Conservation (phyloP, 2,329 filamentous ascomycete species). For the Monosporascus sp. region DNA sequence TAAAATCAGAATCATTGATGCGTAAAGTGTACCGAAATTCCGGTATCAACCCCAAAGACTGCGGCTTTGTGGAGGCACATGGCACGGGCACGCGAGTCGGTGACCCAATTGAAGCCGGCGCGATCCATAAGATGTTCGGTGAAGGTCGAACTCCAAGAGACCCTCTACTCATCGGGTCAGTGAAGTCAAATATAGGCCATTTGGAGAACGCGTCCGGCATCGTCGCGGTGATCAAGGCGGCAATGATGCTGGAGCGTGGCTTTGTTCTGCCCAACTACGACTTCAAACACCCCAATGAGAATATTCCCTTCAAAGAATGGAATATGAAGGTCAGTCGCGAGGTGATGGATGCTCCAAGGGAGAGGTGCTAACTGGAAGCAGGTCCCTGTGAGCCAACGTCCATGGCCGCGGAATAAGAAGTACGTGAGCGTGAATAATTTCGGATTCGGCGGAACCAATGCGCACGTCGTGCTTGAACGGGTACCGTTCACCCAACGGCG, state of each 20-base stretch:
- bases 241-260: conserved; percentile 45
- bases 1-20: conserved; percentile 34
- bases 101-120: conserved; percentile 50
- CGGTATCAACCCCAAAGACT: conserved; percentile 33
- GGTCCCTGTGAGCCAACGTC: conserved; percentile 37
- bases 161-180: conserved; percentile 42
- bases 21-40: conserved; percentile 36
- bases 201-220: conserved; percentile 48
- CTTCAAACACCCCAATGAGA: conserved; percentile 44
- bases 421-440: conserved; percentile 38
- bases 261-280: conserved; percentile 47
- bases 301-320: conserved; percentile 46
- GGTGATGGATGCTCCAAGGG: not conserved
- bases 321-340: conserved; percentile 33
- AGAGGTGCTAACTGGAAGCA: conserved; percentile 14
- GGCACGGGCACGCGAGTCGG: conserved; percentile 53
- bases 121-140: conserved; percentile 40
- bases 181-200: conserved; percentile 50
- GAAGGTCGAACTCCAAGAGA: conserved; percentile 33
- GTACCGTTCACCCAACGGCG: conserved; percentile 31
- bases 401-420: conserved; percentile 44
- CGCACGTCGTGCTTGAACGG: conserved; percentile 24
- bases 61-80: conserved; percentile 47
- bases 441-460: conserved; percentile 27
- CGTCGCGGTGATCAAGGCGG: conserved; percentile 46